A percentile compares a stretch with the other conserved stretches of the same genome.
Conservation (phyloP, 257 asterid genomes). For the Solanum chilense region DNA sequence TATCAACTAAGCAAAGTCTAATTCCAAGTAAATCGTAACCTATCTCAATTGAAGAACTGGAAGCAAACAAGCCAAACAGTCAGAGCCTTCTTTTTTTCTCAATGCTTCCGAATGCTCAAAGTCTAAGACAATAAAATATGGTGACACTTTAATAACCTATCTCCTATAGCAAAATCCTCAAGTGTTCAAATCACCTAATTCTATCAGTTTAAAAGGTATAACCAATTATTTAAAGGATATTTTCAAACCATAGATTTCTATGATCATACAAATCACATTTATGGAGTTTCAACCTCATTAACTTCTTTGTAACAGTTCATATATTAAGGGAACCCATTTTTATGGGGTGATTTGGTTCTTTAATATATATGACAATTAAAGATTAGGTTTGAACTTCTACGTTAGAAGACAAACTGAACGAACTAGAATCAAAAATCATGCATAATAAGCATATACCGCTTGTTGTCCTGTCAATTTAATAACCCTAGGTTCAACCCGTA, state of each 20-base stretch:
- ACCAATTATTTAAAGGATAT: too few species aligned
- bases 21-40: neutral
- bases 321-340: neutral
- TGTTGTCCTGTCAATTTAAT: too few species aligned
- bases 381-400: neutral
- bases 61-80: neutral
- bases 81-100: neutral
- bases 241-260: too few species aligned
- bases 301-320: neutral
- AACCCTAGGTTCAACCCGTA: neutral
- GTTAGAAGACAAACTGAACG: neutral
- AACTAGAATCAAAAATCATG: neutral
- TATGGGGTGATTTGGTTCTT: neutral
- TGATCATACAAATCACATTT: neutral
- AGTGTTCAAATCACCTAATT: neutral
- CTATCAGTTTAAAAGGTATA: too few species aligned
- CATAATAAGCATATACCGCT: neutral
- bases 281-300: neutral
- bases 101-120: neutral
- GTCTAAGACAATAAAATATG: neutral
- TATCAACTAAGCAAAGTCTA: neutral
- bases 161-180: neutral
- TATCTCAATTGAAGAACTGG: neutral
- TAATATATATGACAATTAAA: too few species aligned
- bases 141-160: neutral